Base-by-base conservation (phyloP, 2,329 filamentous ascomycete species). In the Monilinia vaccinii-corymbosi region DNA sequence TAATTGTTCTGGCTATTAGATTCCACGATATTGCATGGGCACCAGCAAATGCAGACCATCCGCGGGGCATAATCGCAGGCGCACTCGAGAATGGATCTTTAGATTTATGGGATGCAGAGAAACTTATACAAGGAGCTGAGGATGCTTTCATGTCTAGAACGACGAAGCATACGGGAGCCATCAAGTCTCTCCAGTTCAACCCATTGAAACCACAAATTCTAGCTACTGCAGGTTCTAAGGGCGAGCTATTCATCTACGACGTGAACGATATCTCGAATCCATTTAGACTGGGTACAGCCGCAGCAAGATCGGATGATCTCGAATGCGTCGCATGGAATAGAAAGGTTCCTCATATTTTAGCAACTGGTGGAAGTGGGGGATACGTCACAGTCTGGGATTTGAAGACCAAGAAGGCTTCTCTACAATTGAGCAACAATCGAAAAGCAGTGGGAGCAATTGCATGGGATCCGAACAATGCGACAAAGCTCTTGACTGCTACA, bases 331-430 rank as follows among this genome's bases (percentile, higher is more conserved):
- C 96, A 68, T 99, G 95, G 95, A 99, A 99, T 76, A 92, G 91
- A 72, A 97, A 96, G 77, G 93, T 97, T 46, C 85, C 93, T 16
- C 93, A 99, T 72, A 99, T 99, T 72, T 78, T 99, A 67, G 94
- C 93, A 21, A 97, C 93, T 11, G 94, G 94, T 66, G 93, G 92
- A 71, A 88, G 85, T 63, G 92, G 91, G 53, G 94, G 94, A 5
- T 96, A 97, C 70, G 92, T 97, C 40, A 97, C 94, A 2, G 93
- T 99, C 21, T 99, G 94, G 94, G 94, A 99, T 76, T 81, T 97
- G 65, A 97, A 96, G 79, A 91, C 90, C 14, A 97, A 96, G 82
- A 97, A 96, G 77, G 91, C 96, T 68, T 97, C 92, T 60, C 78
- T 99, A 75, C 97, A 92, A 40, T 79, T 99, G 65, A 99, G 97